Conservation (phyloP, 148 eudicot genomes). For the Rhododendron molle region DNA sequence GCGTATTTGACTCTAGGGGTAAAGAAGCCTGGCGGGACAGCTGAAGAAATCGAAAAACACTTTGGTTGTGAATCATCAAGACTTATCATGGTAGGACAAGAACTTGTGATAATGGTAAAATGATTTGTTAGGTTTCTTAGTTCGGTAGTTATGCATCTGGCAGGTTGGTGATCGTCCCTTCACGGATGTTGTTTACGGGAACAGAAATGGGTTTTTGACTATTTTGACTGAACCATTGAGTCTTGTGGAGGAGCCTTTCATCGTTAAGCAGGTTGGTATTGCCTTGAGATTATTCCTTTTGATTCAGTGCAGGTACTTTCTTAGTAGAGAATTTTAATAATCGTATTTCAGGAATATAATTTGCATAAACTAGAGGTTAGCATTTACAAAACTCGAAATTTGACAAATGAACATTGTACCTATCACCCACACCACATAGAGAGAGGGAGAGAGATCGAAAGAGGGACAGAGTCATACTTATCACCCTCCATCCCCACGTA, state of each 20-base stretch:
- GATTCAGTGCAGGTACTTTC: background rate
- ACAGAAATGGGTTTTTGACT: constrained; percentile 77
- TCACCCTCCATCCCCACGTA: background rate
- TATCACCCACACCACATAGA: background rate
- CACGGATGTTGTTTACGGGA: constrained; percentile 83
- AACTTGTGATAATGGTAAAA: background rate
- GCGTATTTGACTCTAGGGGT: constrained; percentile 31
- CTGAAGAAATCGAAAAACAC: constrained; percentile 68
- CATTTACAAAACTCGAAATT: background rate
- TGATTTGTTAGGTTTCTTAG: background rate
- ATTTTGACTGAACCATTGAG: constrained; percentile 69
- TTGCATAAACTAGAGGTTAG: background rate
- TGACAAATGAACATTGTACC: background rate
- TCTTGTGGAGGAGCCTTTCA: constrained; percentile 61
- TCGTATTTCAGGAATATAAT: background rate
- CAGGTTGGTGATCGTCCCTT: constrained; percentile 89
- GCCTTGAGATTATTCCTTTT: background rate
- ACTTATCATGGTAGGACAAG: constrained; percentile 56
- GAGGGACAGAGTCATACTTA: too few relatives aligned
- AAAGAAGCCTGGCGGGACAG: constrained; percentile 84
- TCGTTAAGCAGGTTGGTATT: constrained; percentile 56
- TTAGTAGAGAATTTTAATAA: background rate
- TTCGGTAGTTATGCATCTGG: background rate
- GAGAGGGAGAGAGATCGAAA: background rate
- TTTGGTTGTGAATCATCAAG: constrained; percentile 52